These are phyloP conservation scores for Populus euphratica DNA, from an alignment of 345 rosid genomes.

Conservation along the genomic window DNA sequence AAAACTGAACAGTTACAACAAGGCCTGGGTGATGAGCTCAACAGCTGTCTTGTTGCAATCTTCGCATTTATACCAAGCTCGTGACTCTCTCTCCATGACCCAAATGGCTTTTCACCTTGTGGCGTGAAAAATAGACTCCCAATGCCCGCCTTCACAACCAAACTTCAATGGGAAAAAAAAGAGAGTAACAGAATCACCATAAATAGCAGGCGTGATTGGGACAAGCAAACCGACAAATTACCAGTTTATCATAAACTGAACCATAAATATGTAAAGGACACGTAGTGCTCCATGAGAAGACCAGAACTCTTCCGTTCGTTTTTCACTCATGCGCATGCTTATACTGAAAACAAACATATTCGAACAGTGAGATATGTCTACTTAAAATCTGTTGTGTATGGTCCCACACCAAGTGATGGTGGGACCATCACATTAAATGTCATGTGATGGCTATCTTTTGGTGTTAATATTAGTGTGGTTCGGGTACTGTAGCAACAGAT, in stretches of 20 bases:
- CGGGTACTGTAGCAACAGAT: no score
- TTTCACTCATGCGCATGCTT: background rate
- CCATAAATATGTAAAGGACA: background rate
- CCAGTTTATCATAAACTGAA: background rate
- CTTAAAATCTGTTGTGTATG: background rate
- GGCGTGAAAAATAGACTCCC: slow-evolving; percentile 83
- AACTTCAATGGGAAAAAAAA: background rate
- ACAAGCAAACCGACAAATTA: background rate
- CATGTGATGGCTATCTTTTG: no score
- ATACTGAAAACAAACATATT: background rate
- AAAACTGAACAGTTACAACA: background rate
- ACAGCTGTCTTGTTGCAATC: slow-evolving; percentile 70
- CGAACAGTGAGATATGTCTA: background rate
- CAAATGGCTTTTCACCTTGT: slow-evolving; percentile 78
- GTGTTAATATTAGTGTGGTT: no score
- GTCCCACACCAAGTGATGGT: no score
- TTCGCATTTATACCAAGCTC: slow-evolving; percentile 70
- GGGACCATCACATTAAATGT: no score
- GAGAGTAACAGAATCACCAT: background rate
- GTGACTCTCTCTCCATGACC: slow-evolving; percentile 68
- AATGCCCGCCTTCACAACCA: slow-evolving; percentile 72
- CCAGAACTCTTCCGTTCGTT: background rate
- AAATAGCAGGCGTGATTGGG: background rate
- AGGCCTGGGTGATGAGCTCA: slow-evolving; percentile 79
- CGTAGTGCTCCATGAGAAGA: background rate